Percentiles rank a stretch among this genome's conserved stretches.
These are phyloP conservation scores for Chlorociboria aeruginascens DNA, from an alignment of 495 filamentous ascomycete species.

Conservation along the genomic window DNA sequence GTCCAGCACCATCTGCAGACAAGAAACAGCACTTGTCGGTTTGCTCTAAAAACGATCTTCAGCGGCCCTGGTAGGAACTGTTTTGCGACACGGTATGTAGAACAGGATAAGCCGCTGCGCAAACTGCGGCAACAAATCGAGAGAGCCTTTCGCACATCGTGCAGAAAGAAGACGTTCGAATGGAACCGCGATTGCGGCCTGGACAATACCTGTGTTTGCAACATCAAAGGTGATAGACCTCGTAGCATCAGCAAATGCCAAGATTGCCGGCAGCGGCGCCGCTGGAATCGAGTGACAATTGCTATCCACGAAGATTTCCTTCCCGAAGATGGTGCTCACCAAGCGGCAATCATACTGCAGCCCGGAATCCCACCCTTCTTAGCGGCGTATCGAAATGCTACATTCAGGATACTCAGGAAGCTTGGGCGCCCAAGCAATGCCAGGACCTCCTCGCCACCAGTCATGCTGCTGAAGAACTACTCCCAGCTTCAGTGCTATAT, in stretches of 20 bases:
- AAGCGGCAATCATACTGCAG: constrained; percentile 15
- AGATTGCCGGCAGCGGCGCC: constrained; percentile 24
- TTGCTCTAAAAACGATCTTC: constrained; percentile 24
- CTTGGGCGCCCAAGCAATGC: constrained; percentile 14
- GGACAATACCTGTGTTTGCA: constrained; percentile 25
- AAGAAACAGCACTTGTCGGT: constrained; percentile 16
- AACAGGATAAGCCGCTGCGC: too few relatives aligned
- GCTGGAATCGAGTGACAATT: constrained; percentile 18
- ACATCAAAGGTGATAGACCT: constrained; percentile 17
- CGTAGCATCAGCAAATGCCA: constrained; percentile 25
- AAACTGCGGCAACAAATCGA: too few relatives aligned
- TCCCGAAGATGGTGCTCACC: constrained; percentile 10
- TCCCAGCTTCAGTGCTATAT: too few relatives aligned
- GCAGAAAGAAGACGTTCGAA: constrained; percentile 26
- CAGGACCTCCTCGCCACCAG: constrained; percentile 6
- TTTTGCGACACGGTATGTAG: constrained; percentile 30
- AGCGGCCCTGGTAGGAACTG: constrained; percentile 22
- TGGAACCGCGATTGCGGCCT: constrained; percentile 18
- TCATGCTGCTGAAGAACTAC: constrained; percentile 19
- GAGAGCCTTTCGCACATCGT: constrained; percentile 13
- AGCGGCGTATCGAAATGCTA: constrained; percentile 15
- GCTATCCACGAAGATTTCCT: constrained; percentile 6
- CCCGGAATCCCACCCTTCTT: constrained; percentile 14
- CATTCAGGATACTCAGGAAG: constrained; percentile 22
- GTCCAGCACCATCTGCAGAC: constrained; percentile 29